Conservation (phyloP, 768 basidiomycete species). For the Tylopilus sp. region DNA sequence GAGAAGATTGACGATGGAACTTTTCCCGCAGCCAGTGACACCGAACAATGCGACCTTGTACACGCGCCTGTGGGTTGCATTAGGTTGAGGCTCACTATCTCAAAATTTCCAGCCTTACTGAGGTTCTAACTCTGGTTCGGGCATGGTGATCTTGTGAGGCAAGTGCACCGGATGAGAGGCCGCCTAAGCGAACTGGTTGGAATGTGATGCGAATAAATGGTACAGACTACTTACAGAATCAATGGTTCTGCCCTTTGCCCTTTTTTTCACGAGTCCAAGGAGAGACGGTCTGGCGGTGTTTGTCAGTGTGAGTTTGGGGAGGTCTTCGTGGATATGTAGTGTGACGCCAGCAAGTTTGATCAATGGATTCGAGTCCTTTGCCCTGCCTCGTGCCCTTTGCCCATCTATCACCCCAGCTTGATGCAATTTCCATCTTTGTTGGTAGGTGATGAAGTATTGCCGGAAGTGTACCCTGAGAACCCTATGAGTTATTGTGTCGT, state of each 20-base stretch:
- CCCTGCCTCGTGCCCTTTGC: constrained; percentile 20
- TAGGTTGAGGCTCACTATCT: not conserved
- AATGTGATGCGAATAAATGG: not conserved
- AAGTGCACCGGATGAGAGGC: not conserved
- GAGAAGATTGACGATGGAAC: constrained; percentile 30
- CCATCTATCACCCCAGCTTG: not conserved
- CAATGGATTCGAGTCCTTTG: constrained; percentile 1
- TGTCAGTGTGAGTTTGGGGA: not conserved
- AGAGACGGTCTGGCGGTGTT: not conserved
- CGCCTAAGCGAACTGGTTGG: not conserved
- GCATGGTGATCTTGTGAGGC: constrained; percentile 4
- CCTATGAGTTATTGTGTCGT: no score
- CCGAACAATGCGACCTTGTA: constrained; percentile 28
- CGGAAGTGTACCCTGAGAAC: no score
- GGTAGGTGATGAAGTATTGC: not conserved
- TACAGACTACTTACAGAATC: constrained; percentile 5
- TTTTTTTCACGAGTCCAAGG: not conserved
- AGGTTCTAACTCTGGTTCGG: not conserved
- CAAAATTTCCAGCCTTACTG: constrained; percentile 15
- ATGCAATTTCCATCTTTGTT: constrained; percentile 15
- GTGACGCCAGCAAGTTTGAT: not conserved
- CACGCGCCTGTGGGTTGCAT: constrained; percentile 14
- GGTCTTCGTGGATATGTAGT: not conserved
- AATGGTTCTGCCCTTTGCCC: not conserved
- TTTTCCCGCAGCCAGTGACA: constrained; percentile 29